phyloP scores from a whole-genome alignment of 2,329 filamentous ascomycete species.

The Cadophora sp. region DNA sequence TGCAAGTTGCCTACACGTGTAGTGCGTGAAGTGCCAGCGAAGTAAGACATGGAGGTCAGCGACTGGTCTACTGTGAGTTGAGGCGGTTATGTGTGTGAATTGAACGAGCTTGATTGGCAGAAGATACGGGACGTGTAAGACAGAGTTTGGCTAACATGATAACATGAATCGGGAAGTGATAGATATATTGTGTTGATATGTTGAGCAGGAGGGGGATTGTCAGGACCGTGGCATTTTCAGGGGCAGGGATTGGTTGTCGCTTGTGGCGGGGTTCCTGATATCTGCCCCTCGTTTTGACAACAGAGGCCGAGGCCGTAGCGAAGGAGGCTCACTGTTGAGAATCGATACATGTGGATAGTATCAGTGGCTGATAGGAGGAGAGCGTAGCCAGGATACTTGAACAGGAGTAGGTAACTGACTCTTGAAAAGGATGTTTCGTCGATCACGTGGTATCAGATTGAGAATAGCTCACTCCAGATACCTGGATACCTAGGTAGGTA shows the following conservation, averaged over 20 bases:
- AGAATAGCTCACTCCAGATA: not conserved
- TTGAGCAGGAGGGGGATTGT: not conserved
- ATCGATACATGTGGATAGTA: slow-evolving; percentile 8
- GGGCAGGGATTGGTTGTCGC: slow-evolving; percentile 21
- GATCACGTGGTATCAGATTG: not conserved
- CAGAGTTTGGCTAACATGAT: not conserved
- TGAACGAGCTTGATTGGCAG: not conserved
- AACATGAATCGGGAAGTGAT: slow-evolving; percentile 8
- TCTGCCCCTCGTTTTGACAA: slow-evolving; percentile 9
- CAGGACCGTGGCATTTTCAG: slow-evolving; percentile 17
- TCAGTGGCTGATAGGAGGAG: not conserved
- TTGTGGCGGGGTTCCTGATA: slow-evolving; percentile 22
- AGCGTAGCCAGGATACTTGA: not conserved
- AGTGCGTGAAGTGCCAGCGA: slow-evolving; percentile 10
- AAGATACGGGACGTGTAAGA: not conserved
- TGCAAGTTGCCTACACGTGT: slow-evolving; percentile 1
- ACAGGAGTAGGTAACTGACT: not conserved
- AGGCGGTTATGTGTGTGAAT: not conserved
- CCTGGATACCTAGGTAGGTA: not conserved
- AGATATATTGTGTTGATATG: not conserved
- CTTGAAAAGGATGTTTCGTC: not conserved
- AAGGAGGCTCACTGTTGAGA: not conserved
- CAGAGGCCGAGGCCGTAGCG: slow-evolving; percentile 13
- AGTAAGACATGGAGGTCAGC: not conserved
- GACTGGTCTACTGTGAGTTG: not conserved